Conservation (phyloP, 495 filamentous ascomycete species). For the Annulohypoxylon nitens region DNA sequence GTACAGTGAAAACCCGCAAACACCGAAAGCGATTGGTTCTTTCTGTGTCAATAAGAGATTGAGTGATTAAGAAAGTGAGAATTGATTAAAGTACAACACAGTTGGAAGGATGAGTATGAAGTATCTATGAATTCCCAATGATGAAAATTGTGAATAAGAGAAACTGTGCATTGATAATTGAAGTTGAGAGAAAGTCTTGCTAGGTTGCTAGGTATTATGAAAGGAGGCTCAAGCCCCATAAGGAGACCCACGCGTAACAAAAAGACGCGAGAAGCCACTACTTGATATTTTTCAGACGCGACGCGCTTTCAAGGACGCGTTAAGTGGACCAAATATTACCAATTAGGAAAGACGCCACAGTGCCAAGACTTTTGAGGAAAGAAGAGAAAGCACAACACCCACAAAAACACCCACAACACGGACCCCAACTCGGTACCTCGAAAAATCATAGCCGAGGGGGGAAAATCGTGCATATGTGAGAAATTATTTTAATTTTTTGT, state of each 20-base stretch:
- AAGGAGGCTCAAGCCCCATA: conserved; percentile 16
- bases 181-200: conserved; percentile 2
- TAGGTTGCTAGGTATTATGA: neutral
- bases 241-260: conserved; percentile 37
- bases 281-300: conserved; percentile 36
- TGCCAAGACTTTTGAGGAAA: conserved; percentile 34
- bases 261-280: conserved; percentile 34
- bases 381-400: conserved; percentile 24
- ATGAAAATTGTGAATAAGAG: conserved; percentile 25
- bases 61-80: conserved; percentile 7
- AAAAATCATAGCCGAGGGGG: conserved; percentile 36
- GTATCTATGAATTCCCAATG: conserved; percentile 23
- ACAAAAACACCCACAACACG: conserved; percentile 15
- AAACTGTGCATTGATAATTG: conserved; percentile 20
- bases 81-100: conserved; percentile 17
- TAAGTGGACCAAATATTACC: conserved; percentile 22
- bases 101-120: conserved; percentile 20
- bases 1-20: neutral
- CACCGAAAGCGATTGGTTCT: conserved; percentile 11
- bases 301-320: conserved; percentile 30
- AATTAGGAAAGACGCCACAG: conserved; percentile 20
- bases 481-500: conserved; percentile 15
- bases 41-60: conserved; percentile 5
- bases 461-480: neutral
- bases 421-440: conserved; percentile 6